Conservation (phyloP, 176 grass and related monocot species). For the Olyra latifolia region DNA sequence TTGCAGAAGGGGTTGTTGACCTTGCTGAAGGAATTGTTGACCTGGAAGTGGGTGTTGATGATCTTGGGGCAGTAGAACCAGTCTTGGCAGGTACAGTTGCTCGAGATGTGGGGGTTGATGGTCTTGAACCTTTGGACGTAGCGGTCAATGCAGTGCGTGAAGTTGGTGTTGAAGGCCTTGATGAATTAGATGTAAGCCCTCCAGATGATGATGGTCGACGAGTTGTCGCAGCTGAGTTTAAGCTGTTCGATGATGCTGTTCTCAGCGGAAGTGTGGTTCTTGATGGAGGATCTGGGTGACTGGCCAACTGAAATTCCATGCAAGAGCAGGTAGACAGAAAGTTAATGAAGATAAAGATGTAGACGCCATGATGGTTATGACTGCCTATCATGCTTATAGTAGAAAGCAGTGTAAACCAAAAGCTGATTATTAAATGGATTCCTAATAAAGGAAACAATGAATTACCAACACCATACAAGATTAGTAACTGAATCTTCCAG, state of each 20-base stretch:
- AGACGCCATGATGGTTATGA: background rate
- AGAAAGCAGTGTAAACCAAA: background rate
- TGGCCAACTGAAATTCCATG: slow-evolving; percentile 65
- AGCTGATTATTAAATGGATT: background rate
- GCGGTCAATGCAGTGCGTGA: slow-evolving; percentile 49
- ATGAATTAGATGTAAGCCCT: slow-evolving; percentile 58
- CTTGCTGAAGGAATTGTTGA: slow-evolving; percentile 68
- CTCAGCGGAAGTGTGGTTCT: slow-evolving; percentile 61
- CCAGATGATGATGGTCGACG: slow-evolving; percentile 78
- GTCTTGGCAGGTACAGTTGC: slow-evolving; percentile 61
- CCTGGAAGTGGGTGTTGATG: slow-evolving; percentile 69
- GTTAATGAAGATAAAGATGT: slow-evolving; percentile 5
- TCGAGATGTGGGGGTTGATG: slow-evolving; percentile 78
- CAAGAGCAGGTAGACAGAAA: slow-evolving; percentile 38
- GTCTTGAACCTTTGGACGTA: slow-evolving; percentile 62
- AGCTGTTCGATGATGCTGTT: slow-evolving; percentile 64
- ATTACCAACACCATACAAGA: background rate
- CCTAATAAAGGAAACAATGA: slow-evolving; percentile 2
- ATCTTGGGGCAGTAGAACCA: slow-evolving; percentile 46
- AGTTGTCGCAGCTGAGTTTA: slow-evolving; percentile 56
- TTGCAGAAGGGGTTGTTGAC: slow-evolving; percentile 64
- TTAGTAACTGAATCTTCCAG: background rate
- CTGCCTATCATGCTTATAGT: background rate
- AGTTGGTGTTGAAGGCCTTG: slow-evolving; percentile 84
- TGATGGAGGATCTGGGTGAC: slow-evolving; percentile 64